phyloP scores from a whole-genome alignment of 106 monocot genomes.

The Allium cepa region DNA sequence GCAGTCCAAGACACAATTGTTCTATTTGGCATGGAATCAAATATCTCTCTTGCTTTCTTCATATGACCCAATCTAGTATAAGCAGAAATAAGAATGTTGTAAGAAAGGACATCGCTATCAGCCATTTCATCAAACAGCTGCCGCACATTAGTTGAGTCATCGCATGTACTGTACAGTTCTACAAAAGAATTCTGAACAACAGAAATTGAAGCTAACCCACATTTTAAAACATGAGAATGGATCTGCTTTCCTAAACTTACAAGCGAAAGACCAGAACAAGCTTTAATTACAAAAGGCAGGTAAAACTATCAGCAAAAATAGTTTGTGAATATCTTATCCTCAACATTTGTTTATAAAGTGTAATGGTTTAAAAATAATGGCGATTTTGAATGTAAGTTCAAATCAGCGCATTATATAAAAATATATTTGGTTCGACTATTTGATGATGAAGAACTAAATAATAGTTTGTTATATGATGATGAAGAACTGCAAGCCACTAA shows the following conservation, averaged over 20 bases:
- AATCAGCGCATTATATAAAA: constrained; percentile 58
- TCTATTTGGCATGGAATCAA: constrained; percentile 50
- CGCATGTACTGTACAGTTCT: constrained; percentile 52
- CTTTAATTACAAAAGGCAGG: constrained; percentile 71
- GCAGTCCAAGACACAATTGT: constrained; percentile 76
- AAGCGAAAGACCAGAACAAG: constrained; percentile 24
- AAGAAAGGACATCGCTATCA: constrained; percentile 40
- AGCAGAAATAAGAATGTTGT: constrained; percentile 49
- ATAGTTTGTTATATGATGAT: no score
- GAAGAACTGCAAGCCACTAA: no score
- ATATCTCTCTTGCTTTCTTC: constrained; percentile 33
- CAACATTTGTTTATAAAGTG: constrained; percentile 38
- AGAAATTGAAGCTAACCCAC: constrained; percentile 25
- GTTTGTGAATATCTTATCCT: background rate
- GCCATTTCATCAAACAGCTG: constrained; percentile 56
- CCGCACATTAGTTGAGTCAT: constrained; percentile 17
- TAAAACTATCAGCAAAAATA: constrained; percentile 40
- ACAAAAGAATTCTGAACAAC: constrained; percentile 44
- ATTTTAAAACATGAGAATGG: constrained; percentile 34
- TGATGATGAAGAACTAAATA: constrained; percentile 30
- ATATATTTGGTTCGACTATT: constrained; percentile 33
- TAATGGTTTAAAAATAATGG: constrained; percentile 14
- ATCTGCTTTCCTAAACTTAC: constrained; percentile 36
- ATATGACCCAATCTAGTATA: constrained; percentile 38
- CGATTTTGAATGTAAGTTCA: constrained; percentile 3